Conservation (phyloP, 306 rosid species). For the Gastrolobium bilobum region DNA sequence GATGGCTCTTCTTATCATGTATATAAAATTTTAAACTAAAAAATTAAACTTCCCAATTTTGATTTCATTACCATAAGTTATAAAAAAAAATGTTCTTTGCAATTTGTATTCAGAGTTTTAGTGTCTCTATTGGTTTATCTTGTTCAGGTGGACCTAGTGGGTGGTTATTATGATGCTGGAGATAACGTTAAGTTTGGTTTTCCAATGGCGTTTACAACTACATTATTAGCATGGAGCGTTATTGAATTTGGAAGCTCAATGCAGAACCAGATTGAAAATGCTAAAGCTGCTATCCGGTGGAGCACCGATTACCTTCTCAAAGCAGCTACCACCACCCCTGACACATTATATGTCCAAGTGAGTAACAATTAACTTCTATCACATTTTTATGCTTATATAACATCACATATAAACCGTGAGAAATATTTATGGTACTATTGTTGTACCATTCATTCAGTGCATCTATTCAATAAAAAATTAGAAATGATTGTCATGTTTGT, state of each 20-base stretch:
- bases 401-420: not conserved
- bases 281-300: slow-evolving; percentile 80
- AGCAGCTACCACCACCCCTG: slow-evolving; percentile 78
- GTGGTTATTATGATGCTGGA: slow-evolving; percentile 98
- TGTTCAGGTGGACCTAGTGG: slow-evolving; percentile 81
- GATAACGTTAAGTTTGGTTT: slow-evolving; percentile 92
- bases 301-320: slow-evolving; percentile 82
- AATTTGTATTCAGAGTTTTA: not conserved
- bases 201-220: slow-evolving; percentile 94
- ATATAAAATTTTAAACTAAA: not conserved
- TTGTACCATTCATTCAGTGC: no score
- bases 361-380: slow-evolving; percentile 19
- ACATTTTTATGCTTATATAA: not conserved
- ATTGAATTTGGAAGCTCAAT: slow-evolving; percentile 83
- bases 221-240: slow-evolving; percentile 90
- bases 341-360: slow-evolving; percentile 89
- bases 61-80: not conserved
- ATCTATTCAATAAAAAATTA: no score
- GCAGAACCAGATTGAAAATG: slow-evolving; percentile 69
- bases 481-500: no score
- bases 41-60: not conserved
- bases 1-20: slow-evolving; percentile 92
- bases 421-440: no score
- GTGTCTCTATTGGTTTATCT: not conserved
- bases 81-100: not conserved